Evolutionary conservation across 2,329 filamentous ascomycete genomes (phyloP).

Genomic region (Fusarium pilosicola): DNA sequence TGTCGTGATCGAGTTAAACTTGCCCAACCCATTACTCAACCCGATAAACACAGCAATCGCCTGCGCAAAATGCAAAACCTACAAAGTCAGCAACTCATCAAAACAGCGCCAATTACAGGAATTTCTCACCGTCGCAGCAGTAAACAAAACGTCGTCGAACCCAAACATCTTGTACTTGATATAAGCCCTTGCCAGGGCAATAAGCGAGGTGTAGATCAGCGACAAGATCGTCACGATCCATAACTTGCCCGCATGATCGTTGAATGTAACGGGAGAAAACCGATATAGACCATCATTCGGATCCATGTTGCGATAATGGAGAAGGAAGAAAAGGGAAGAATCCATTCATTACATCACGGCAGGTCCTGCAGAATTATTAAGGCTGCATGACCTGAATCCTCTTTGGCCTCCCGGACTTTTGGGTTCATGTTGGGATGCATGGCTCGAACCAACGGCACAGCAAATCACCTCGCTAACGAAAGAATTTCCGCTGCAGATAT

Average conservation of each 20-base stretch:
- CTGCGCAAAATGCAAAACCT: conserved; percentile 31
- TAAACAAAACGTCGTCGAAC: conserved; percentile 28
- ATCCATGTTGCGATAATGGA: conserved; percentile 7
- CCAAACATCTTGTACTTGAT: conserved; percentile 40
- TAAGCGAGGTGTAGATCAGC: conserved; percentile 32
- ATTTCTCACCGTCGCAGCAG: conserved; percentile 18
- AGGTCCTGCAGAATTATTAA: neutral
- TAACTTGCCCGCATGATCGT: conserved; percentile 35
- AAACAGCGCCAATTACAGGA: neutral
- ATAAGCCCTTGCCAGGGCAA: conserved; percentile 25
- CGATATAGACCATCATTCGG: neutral
- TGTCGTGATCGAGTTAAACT: conserved; percentile 29
- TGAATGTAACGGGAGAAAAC: conserved; percentile 26
- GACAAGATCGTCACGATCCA: conserved; percentile 39
- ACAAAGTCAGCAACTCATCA: neutral
- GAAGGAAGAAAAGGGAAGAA: neutral
- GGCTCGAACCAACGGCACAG: neutral
- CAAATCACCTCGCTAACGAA: neutral
- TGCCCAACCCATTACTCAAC: conserved; percentile 14
- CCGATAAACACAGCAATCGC: conserved; percentile 35
- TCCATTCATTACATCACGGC: neutral
- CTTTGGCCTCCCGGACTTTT: neutral
- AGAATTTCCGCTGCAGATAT: neutral
- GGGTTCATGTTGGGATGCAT: neutral
- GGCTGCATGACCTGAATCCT: neutral